Conservation (phyloP, 2,329 filamentous ascomycete species). For the Cladosporium velox region DNA sequence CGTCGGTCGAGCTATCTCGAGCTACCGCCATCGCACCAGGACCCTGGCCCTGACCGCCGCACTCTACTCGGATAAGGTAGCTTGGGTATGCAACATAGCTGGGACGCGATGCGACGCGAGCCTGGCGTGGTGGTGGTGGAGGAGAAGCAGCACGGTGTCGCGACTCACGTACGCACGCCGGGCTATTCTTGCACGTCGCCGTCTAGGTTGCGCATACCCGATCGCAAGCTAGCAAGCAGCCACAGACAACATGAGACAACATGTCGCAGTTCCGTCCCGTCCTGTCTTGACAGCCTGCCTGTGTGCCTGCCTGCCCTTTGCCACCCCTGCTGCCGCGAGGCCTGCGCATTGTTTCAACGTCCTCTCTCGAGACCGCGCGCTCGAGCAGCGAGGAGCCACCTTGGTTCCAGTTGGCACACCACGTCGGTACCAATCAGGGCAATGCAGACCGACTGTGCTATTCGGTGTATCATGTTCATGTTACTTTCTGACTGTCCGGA, state of each 20-base stretch:
- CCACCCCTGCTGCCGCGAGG: slow-evolving; percentile 17
- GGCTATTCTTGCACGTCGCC: slow-evolving; percentile 16
- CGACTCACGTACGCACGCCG: slow-evolving; percentile 7
- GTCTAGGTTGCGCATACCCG: slow-evolving; percentile 15
- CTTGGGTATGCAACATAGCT: not conserved
- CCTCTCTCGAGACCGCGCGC: not conserved
- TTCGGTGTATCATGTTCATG: not conserved
- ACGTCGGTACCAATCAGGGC: slow-evolving; percentile 18
- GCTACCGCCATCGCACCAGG: slow-evolving; percentile 11
- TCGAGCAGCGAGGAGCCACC: slow-evolving; percentile 15
- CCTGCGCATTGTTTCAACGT: slow-evolving; percentile 14
- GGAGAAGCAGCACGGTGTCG: not conserved
- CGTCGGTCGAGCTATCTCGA: slow-evolving; percentile 10
- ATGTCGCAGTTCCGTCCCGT: slow-evolving; percentile 10
- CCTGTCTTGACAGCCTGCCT: slow-evolving; percentile 14
- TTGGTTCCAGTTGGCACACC: slow-evolving; percentile 9
- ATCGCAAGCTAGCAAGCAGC: slow-evolving; percentile 18
- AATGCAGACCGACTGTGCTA: slow-evolving; percentile 4
- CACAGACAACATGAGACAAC: slow-evolving; percentile 14
- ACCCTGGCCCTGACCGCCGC: slow-evolving; percentile 14
- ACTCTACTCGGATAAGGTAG: slow-evolving; percentile 2
- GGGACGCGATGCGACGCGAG: not conserved
- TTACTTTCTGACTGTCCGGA: not conserved
- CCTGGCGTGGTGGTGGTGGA: not conserved
- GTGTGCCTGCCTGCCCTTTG: not conserved